These are phyloP conservation scores for Dioscorea alata DNA, from an alignment of 106 monocot species.

Conservation along the genomic window DNA sequence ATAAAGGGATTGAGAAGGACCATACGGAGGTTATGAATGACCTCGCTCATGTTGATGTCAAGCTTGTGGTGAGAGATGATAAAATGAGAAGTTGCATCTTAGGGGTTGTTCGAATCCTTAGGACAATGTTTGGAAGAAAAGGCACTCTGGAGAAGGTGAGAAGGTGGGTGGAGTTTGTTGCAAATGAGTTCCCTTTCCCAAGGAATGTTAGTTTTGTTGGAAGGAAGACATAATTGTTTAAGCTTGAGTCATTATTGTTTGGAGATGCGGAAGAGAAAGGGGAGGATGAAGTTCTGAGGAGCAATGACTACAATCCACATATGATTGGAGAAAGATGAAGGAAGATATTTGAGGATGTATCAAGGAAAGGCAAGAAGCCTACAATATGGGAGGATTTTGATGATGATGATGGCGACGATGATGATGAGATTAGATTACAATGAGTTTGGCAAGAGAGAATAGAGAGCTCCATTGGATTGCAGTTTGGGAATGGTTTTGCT, in stretches of 20 bases:
- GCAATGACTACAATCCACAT: too few species aligned
- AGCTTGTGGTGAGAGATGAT: slow-evolving; percentile 16
- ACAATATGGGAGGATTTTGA: not conserved
- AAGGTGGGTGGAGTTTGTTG: slow-evolving; percentile 27
- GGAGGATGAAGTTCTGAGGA: too few species aligned
- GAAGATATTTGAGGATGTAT: not conserved
- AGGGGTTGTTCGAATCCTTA: slow-evolving; percentile 37
- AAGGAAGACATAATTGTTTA: slow-evolving; percentile 41
- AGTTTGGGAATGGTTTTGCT: slow-evolving; percentile 36
- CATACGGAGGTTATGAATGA: slow-evolving; percentile 34
- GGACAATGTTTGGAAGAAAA: slow-evolving; percentile 39
- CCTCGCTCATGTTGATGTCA: slow-evolving; percentile 21
- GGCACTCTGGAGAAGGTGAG: slow-evolving; percentile 27
- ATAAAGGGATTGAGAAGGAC: slow-evolving; percentile 35
- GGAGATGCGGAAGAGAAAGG: too few species aligned
- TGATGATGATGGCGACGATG: not conserved
- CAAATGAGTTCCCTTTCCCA: slow-evolving; percentile 49
- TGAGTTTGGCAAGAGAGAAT: too few species aligned
- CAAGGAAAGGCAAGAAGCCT: too few species aligned
- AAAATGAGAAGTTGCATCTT: slow-evolving; percentile 51
- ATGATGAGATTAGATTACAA: not conserved
- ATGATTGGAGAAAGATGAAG: slow-evolving; percentile 22
- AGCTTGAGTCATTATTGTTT: slow-evolving; percentile 38
- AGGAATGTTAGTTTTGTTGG: slow-evolving; percentile 54
- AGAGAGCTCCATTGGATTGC: not conserved